phyloP scores from a whole-genome alignment of 2,329 filamentous ascomycete species.

The Neophaeococcomyces aloes region DNA sequence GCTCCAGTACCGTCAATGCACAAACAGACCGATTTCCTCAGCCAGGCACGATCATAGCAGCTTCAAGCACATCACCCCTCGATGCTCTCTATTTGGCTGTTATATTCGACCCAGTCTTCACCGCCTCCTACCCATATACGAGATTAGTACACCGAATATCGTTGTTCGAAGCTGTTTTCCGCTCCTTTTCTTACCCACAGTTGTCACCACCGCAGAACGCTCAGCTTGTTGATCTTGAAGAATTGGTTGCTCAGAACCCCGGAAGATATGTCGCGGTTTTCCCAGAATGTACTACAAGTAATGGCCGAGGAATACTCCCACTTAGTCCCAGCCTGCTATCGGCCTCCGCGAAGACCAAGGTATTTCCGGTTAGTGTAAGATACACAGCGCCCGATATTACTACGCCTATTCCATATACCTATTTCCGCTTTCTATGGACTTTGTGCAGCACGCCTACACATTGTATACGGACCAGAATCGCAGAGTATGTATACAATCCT shows the following conservation, averaged over 20 bases:
- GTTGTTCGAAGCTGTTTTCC: conserved; percentile 62
- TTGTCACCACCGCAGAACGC: conserved; percentile 36
- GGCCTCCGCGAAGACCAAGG: conserved; percentile 55
- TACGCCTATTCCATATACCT: conserved; percentile 70
- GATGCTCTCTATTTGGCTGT: conserved; percentile 90
- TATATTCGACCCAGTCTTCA: conserved; percentile 94
- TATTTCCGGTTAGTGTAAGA: conserved; percentile 83
- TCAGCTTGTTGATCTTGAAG: conserved; percentile 50
- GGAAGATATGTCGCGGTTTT: conserved; percentile 73
- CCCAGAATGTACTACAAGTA: conserved; percentile 88
- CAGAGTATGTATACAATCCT: conserved; percentile 51
- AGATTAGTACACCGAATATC: conserved; percentile 65
- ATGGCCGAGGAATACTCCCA: conserved; percentile 79
- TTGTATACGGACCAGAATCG: conserved; percentile 82
- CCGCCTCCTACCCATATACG: conserved; percentile 65
- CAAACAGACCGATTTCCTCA: conserved; percentile 64
- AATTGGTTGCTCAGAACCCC: conserved; percentile 58
- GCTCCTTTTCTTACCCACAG: conserved; percentile 55
- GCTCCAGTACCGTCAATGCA: conserved; percentile 60
- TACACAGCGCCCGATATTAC: conserved; percentile 86
- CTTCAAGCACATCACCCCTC: conserved; percentile 83
- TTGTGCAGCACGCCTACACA: conserved; percentile 76
- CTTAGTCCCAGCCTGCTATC: conserved; percentile 67
- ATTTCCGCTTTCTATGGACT: conserved; percentile 69
- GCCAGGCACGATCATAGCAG: conserved; percentile 71